Percentiles rank a stretch among this genome's conserved stretches.
Conservation (phyloP, 495 filamentous ascomycete species). For the Penicillium soppii region DNA sequence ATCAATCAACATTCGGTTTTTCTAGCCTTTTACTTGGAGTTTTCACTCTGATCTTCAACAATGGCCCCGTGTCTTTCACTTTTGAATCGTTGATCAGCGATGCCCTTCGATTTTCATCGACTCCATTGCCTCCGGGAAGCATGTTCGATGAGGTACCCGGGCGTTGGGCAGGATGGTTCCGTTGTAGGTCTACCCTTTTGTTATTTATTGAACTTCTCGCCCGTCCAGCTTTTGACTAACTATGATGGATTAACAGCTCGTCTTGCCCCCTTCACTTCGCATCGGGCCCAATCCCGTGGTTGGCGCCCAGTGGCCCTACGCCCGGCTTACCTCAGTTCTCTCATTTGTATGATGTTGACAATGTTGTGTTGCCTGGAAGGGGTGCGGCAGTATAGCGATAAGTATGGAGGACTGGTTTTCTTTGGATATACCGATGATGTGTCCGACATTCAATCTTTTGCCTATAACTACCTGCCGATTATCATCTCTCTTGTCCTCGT, state of each 20-base stretch:
- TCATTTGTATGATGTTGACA: conserved; percentile 27
- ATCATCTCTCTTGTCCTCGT: conserved; percentile 34
- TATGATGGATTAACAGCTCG: conserved; percentile 6
- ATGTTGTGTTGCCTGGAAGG: conserved; percentile 29
- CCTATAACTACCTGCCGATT: conserved; percentile 42
- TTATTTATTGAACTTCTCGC: neutral
- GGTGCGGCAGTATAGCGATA: conserved; percentile 35
- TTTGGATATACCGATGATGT: conserved; percentile 35
- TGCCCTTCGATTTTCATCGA: conserved; percentile 12
- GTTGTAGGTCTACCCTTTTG: too few species aligned
- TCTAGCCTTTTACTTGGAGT: neutral
- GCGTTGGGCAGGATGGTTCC: conserved; percentile 17
- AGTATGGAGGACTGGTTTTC: conserved; percentile 32
- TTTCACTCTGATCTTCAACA: neutral
- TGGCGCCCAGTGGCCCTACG: conserved; percentile 42
- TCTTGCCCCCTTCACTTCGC: conserved; percentile 16
- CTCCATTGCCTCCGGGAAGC: conserved; percentile 12
- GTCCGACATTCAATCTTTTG: conserved; percentile 32
- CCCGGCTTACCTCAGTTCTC: conserved; percentile 28
- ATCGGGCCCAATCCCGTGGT: conserved; percentile 12
- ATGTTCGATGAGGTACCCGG: conserved; percentile 21
- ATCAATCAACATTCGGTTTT: too few species aligned
- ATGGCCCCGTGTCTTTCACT: neutral
- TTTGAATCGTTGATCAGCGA: conserved; percentile 14
- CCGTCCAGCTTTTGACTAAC: neutral